Evolutionary conservation across 2,329 filamentous ascomycete genomes (phyloP).

Genomic region (Ustilaginoidea virens): DNA sequence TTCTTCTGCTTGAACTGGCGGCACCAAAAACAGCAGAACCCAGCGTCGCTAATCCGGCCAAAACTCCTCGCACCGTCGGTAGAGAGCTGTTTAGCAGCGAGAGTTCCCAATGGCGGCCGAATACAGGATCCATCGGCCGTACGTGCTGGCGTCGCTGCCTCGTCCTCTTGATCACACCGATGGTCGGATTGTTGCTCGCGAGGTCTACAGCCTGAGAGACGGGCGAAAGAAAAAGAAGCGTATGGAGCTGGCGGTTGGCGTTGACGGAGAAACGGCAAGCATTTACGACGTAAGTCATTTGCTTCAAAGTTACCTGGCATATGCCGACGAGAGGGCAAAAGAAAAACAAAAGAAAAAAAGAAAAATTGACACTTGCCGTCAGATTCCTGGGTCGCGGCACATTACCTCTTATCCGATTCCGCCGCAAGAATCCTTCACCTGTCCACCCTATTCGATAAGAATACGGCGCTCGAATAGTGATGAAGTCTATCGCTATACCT

Average conservation of each 20-base stretch:
- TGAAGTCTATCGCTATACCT: slow-evolving; percentile 42
- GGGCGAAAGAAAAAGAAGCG: slow-evolving; percentile 46
- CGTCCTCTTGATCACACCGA: slow-evolving; percentile 37
- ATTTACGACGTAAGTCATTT: slow-evolving; percentile 52
- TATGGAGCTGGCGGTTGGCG: slow-evolving; percentile 45
- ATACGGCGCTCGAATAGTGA: slow-evolving; percentile 30
- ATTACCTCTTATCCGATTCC: slow-evolving; percentile 53
- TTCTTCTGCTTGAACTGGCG: too few species aligned
- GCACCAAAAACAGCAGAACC: too few species aligned
- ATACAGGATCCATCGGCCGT: slow-evolving; percentile 49
- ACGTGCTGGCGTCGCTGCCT: slow-evolving; percentile 44
- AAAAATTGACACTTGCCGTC: too few species aligned
- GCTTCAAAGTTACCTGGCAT: too few species aligned
- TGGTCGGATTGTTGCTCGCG: slow-evolving; percentile 39
- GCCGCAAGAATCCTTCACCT: slow-evolving; percentile 48
- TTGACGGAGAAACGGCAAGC: slow-evolving; percentile 49
- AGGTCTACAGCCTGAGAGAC: slow-evolving; percentile 43
- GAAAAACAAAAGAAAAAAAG: too few species aligned
- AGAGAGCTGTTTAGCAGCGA: too few species aligned
- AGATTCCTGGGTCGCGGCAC: slow-evolving; percentile 45
- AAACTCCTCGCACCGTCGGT: too few species aligned
- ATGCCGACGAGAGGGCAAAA: too few species aligned
- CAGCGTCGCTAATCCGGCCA: too few species aligned
- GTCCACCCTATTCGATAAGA: slow-evolving; percentile 42
- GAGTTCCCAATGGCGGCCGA: slow-evolving; percentile 35